A percentile compares a stretch with the other conserved stretches of the same genome.
Conservation (phyloP, 495 filamentous ascomycete species). For the Podospora sp. region DNA sequence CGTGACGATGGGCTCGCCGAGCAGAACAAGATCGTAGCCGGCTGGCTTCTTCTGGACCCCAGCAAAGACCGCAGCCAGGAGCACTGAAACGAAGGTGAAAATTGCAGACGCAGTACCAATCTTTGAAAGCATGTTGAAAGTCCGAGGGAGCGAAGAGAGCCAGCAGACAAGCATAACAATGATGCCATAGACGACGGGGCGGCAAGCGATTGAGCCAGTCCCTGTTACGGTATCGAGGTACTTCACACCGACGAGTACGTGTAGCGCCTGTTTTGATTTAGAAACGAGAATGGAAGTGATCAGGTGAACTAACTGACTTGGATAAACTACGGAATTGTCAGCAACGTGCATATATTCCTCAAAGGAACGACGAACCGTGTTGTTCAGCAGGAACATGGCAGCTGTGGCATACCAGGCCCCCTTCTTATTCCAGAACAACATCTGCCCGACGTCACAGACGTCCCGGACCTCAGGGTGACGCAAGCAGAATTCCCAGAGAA, state of each 20-base stretch:
- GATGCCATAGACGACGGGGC: constrained; percentile 71
- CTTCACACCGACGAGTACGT: constrained; percentile 76
- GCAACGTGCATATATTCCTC: constrained; percentile 26
- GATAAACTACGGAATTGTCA: constrained; percentile 28
- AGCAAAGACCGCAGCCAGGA: constrained; percentile 77
- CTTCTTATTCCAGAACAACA: constrained; percentile 77
- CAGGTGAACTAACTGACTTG: neutral
- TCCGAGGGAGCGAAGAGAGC: constrained; percentile 76
- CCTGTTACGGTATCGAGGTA: constrained; percentile 82
- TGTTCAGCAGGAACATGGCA: constrained; percentile 88
- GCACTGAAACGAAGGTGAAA: constrained; percentile 83
- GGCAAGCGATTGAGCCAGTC: constrained; percentile 49
- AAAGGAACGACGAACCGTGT: constrained; percentile 81
- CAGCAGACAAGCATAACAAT: constrained; percentile 71
- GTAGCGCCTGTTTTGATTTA: constrained; percentile 56
- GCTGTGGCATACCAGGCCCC: constrained; percentile 84
- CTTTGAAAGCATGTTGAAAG: constrained; percentile 75
- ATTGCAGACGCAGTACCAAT: constrained; percentile 74
- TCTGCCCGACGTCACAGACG: constrained; percentile 88
- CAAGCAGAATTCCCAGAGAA: constrained; percentile 84
- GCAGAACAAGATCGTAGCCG: constrained; percentile 53
- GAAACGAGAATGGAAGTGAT: neutral
- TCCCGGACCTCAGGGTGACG: constrained; percentile 85
- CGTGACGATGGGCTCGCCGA: constrained; percentile 63
- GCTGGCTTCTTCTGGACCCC: constrained; percentile 71